Base-by-base conservation (phyloP, 1,284 basidiomycete species). In the Heterobasidion parviporum region DNA sequence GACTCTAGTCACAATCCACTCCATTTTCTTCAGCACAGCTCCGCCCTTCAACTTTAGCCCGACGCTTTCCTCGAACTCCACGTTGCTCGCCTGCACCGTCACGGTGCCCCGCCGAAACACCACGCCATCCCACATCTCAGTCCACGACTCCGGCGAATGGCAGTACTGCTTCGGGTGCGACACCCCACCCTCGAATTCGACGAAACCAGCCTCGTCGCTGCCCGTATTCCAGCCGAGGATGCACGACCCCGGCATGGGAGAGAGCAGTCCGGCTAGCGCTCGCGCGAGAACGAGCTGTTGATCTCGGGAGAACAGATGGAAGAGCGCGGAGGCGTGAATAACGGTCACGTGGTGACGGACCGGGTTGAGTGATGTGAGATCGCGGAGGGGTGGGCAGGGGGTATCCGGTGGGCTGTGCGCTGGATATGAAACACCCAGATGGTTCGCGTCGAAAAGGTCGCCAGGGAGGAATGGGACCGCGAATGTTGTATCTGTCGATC, bases 301-400 rank as follows among this genome's bases (percentile, higher is more conserved):
- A 6, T 70, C 70, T 57, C 74, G 66, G 26, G 64, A 57, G 63
- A 79, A 78, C 6, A 77, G 66, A 57, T 78, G 75, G 63, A 78
- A 79, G 58, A 78, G 71, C 1, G 70, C 63, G 10, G 72, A 71
- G 8, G 70, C 67, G 58, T 74, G 72, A 26, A 78, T 73, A 10
- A 69, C 72, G 6, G 74, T 70, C n/a, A 74, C 59, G 52, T 70
- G 68, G 6, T 72, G 71, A 50, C 68, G 71, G 6, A 79, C 68
- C 2, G 70, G 69, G 14, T 64, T 68, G n/a, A 77, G 58, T 10
- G 61, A 53, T 16, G 55, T 54, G 4, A 76, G 63, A 36, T 63
- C 62, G 9, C 70, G 70, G 6, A 62, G 47, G 6, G 65, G 62
- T 6, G 58, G 56, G 3, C 59, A 55, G 43, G 36, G 2, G 64